Conservation (phyloP, 192 early-diverging fungal genomes). For the Hyaloraphidium curvatum region DNA sequence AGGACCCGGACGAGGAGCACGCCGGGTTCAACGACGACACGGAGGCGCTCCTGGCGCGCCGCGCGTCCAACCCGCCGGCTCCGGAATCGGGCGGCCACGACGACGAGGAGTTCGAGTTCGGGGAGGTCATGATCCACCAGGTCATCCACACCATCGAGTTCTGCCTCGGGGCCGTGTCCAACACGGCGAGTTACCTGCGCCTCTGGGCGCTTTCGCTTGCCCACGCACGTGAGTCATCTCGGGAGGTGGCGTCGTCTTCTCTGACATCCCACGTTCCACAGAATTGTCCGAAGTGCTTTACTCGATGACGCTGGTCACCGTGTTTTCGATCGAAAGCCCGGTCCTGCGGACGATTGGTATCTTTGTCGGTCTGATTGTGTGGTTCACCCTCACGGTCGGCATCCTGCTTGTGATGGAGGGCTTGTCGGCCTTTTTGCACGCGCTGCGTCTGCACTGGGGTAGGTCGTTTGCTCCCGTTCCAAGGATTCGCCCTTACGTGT, state of each 20-base stretch:
- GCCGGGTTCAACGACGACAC: not conserved
- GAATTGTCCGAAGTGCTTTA: slow-evolving; percentile 92
- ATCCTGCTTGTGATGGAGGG: slow-evolving; percentile 77
- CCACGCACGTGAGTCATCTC: slow-evolving; percentile 55
- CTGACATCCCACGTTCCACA: slow-evolving; percentile 7
- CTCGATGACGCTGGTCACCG: slow-evolving; percentile 64
- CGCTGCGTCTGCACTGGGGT: slow-evolving; percentile 75
- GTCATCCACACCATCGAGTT: slow-evolving; percentile 98
- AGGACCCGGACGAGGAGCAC: not conserved
- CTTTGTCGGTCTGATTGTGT: slow-evolving; percentile 71
- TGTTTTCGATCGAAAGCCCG: slow-evolving; percentile 22
- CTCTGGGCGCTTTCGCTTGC: slow-evolving; percentile 96
- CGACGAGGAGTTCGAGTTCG: slow-evolving; percentile 59
- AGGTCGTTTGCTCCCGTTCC: too few relatives aligned
- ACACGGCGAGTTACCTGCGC: slow-evolving; percentile 99
- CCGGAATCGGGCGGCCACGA: too few relatives aligned
- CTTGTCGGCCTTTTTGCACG: slow-evolving; percentile 70
- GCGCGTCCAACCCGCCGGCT: too few relatives aligned
- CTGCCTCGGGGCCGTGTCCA: slow-evolving; percentile 84
- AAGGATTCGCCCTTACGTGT: too few relatives aligned
- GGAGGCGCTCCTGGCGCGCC: too few relatives aligned
- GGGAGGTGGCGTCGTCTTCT: not conserved
- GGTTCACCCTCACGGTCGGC: slow-evolving; percentile 67
- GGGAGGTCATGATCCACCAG: slow-evolving; percentile 92
- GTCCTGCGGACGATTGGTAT: slow-evolving; percentile 27